These are phyloP conservation scores for Boletus reticuloceps DNA, from an alignment of 768 basidiomycete species.

Conservation along the genomic window DNA sequence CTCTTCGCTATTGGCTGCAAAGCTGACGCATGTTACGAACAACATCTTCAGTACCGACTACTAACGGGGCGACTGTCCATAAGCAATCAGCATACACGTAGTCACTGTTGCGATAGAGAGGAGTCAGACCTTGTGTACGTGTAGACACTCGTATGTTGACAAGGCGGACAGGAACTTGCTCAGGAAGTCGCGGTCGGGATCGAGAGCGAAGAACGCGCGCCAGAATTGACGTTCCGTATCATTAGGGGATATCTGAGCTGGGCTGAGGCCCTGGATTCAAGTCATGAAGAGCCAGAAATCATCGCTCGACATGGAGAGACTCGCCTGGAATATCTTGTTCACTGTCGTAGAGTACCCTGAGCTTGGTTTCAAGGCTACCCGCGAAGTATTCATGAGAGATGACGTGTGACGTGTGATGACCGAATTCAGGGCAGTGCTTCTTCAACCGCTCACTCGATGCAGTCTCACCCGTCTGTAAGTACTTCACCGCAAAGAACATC, in stretches of 20 bases:
- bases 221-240: constrained; percentile 49
- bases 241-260: constrained; percentile 43
- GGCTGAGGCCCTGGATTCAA: constrained; percentile 38
- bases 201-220: constrained; percentile 49
- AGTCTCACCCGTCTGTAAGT: constrained; percentile 26
- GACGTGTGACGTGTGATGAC: background rate
- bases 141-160: constrained; percentile 50
- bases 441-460: constrained; percentile 9
- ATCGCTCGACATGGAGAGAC: background rate
- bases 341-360: constrained; percentile 50
- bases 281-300: constrained; percentile 1
- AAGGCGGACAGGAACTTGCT: constrained; percentile 37
- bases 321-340: constrained; percentile 47
- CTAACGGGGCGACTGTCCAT: constrained; percentile 26
- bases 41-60: constrained; percentile 50
- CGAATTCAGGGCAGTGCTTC: too few relatives aligned
- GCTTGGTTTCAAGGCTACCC: constrained; percentile 25
- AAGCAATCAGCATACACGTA: constrained; percentile 8
- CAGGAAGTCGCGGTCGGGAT: constrained; percentile 49
- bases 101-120: background rate
- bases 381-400: constrained; percentile 17
- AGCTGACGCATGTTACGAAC: constrained; percentile 45
- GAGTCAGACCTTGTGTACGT: constrained; percentile 46
- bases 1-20: constrained; percentile 34
- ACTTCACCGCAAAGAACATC: background rate